These are phyloP conservation scores for Tubosaeta sp. DNA, from an alignment of 768 basidiomycete genomes.

Conservation along the genomic window DNA sequence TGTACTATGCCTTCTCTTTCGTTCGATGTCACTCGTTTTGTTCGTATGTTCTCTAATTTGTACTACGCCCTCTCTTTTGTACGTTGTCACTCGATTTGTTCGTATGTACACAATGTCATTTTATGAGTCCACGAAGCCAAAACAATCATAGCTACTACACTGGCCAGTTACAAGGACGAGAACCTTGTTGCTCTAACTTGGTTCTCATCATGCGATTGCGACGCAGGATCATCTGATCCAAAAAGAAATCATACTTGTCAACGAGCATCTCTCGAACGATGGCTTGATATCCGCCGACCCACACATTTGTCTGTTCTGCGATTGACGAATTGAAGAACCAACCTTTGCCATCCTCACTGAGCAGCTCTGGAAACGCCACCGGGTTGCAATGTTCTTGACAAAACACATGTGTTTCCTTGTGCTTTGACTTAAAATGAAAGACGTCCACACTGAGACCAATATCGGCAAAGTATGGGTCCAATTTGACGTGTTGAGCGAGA, in stretches of 20 bases:
- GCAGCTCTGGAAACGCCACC: conserved; percentile 25
- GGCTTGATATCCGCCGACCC: conserved; percentile 35
- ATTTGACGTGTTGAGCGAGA: conserved; percentile 1
- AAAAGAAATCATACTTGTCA: conserved; percentile 32
- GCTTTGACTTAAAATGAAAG: conserved; percentile 37
- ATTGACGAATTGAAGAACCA: conserved; percentile 37
- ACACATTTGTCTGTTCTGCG: conserved; percentile 35
- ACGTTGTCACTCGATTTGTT: too few relatives aligned
- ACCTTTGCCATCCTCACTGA: conserved; percentile 4
- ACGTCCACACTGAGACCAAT: conserved; percentile 33
- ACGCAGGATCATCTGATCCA: conserved; percentile 35
- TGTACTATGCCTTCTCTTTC: too few relatives aligned
- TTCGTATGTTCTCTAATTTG: too few relatives aligned
- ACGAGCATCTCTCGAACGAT: conserved; percentile 33
- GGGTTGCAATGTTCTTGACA: conserved; percentile 33
- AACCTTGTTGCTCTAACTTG: not conserved
- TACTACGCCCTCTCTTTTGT: too few relatives aligned
- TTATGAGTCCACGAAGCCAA: too few relatives aligned
- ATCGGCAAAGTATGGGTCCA: conserved; percentile 4
- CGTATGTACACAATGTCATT: not conserved
- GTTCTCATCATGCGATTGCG: conserved; percentile 10
- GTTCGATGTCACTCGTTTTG: too few relatives aligned
- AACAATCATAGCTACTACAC: not conserved
- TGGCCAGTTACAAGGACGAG: conserved; percentile 2
- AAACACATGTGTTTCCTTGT: conserved; percentile 23